Conservation (phyloP, 768 basidiomycete genomes). For the Lactarius hengduanensis region DNA sequence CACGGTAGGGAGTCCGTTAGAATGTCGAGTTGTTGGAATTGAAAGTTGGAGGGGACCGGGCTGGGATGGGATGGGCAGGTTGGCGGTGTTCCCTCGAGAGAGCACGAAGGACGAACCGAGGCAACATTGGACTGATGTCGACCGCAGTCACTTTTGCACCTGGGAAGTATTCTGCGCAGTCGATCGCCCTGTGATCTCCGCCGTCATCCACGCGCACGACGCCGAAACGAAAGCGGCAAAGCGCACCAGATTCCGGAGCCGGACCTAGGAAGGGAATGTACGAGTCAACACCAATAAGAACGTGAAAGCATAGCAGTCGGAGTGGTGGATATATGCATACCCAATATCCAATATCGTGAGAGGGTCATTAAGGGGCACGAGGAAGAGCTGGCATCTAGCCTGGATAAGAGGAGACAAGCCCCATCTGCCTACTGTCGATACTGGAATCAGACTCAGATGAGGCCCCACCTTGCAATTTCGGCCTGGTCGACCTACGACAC, state of each 20-base stretch:
- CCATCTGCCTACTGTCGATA: neutral
- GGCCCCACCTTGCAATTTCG: constrained; percentile 10
- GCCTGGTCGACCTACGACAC: constrained; percentile 13
- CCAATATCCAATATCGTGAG: constrained; percentile 32
- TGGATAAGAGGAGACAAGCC: neutral
- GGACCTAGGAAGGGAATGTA: neutral
- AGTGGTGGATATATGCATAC: constrained; percentile 25
- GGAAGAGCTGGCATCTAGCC: constrained; percentile 30
- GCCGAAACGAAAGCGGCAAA: neutral
- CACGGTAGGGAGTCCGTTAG: constrained; percentile 29
- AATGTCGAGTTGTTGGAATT: constrained; percentile 29
- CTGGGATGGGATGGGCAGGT: neutral
- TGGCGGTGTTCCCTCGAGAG: neutral
- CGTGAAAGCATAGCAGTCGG: neutral
- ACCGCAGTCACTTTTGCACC: constrained; percentile 29
- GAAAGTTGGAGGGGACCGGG: constrained; percentile 30
- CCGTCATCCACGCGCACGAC: neutral
- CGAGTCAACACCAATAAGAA: neutral
- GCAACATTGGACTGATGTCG: constrained; percentile 27
- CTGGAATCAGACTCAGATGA: neutral
- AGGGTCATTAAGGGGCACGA: constrained; percentile 28
- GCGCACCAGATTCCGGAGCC: constrained; percentile 24
- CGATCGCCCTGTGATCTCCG: constrained; percentile 30
- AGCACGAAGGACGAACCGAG: constrained; percentile 21
- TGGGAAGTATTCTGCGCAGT: constrained; percentile 27